Conservation (phyloP, 2,329 filamentous ascomycete species). For the Fusarium begoniae region DNA sequence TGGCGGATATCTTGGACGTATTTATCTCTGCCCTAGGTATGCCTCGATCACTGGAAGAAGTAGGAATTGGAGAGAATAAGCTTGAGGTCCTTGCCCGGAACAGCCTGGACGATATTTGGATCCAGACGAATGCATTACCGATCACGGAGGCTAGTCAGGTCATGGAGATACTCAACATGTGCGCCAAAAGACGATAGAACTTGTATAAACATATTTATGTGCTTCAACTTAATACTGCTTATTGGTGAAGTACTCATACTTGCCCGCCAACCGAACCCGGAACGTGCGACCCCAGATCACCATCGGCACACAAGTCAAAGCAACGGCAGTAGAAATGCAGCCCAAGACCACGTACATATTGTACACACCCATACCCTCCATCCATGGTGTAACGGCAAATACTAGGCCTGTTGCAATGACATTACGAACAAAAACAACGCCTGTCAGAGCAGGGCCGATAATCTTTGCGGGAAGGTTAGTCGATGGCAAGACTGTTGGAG, state of each 20-base stretch:
- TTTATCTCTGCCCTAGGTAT: constrained; percentile 62
- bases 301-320: constrained; percentile 22
- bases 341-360: constrained; percentile 27
- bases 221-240: constrained; percentile 2
- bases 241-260: constrained; percentile 15
- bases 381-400: constrained; percentile 25
- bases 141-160: constrained; percentile 58
- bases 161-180: constrained; percentile 59
- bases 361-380: constrained; percentile 23
- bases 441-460: constrained; percentile 23
- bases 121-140: constrained; percentile 59
- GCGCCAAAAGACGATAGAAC: background rate
- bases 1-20: constrained; percentile 61
- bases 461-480: background rate
- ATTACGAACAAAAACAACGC: constrained; percentile 29
- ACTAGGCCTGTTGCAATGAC: constrained; percentile 21
- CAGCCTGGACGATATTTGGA: constrained; percentile 60
- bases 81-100: constrained; percentile 58
- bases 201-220: too few relatives aligned
- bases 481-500: accelerated
- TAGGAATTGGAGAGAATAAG: constrained; percentile 59
- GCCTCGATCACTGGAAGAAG: constrained; percentile 62
- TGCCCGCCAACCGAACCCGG: constrained; percentile 13
- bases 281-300: constrained; percentile 27
- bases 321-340: constrained; percentile 13